Evolutionary conservation across 352 stramenopile genomes (phyloP).

Genomic region (Phytophthora multivora): DNA sequence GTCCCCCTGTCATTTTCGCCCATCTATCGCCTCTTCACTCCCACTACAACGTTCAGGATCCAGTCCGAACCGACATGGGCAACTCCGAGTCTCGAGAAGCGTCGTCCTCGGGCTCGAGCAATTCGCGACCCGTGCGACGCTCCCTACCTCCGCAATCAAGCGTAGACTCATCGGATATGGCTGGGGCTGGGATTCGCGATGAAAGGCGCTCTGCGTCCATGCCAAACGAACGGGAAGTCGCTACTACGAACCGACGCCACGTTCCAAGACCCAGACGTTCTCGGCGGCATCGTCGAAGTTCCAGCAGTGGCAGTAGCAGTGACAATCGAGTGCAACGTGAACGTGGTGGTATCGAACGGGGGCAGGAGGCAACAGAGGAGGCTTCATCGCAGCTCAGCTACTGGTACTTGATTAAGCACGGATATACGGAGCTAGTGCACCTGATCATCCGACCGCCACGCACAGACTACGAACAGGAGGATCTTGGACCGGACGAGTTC

Average conservation of each 20-base stretch:
- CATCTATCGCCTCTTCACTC: background rate
- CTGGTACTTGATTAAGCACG: slow-evolving; percentile 86
- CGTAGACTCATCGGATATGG: slow-evolving; percentile 16
- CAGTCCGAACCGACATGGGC: slow-evolving; percentile 43
- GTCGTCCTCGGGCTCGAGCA: slow-evolving; percentile 30
- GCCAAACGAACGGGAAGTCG: slow-evolving; percentile 20
- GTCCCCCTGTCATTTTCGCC: background rate
- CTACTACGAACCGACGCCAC: slow-evolving; percentile 13
- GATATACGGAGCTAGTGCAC: slow-evolving; percentile 96
- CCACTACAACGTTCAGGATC: slow-evolving; percentile 16
- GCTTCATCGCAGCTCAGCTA: slow-evolving; percentile 79
- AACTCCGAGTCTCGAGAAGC: slow-evolving; percentile 57
- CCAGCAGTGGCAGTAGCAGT: slow-evolving; percentile 26
- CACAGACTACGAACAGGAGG: slow-evolving; percentile 89
- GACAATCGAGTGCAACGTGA: slow-evolving; percentile 37
- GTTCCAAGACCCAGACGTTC: slow-evolving; percentile 18
- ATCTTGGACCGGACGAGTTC: slow-evolving; percentile 93
- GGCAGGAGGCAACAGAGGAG: slow-evolving; percentile 77
- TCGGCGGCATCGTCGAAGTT: slow-evolving; percentile 21
- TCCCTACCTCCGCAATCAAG: slow-evolving; percentile 25
- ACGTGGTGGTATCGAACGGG: slow-evolving; percentile 72
- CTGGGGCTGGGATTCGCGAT: background rate
- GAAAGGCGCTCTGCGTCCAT: slow-evolving; percentile 39
- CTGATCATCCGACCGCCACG: slow-evolving; percentile 97
- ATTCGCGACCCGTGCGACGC: slow-evolving; percentile 5